Evolutionary conservation across 352 stramenopile species (phyloP).

Genomic region (Phytophthora fragariae): DNA sequence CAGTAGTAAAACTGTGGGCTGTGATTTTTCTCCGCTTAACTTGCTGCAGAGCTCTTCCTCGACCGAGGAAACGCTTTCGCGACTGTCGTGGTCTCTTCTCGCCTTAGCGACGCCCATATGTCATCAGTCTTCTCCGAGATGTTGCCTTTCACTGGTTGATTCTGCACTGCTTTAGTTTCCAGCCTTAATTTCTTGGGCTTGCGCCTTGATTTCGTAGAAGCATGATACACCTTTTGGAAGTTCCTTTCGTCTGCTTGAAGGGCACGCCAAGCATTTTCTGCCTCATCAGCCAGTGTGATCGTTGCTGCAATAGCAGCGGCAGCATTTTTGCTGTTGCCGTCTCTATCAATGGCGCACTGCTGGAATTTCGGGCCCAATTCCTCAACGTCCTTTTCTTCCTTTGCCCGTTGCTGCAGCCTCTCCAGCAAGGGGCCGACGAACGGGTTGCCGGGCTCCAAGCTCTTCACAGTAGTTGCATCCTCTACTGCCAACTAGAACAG

Average conservation of each 20-base stretch:
- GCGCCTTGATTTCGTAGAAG: neutral
- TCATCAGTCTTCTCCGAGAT: conserved; percentile 53
- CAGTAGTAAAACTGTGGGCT: neutral
- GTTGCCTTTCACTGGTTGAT: conserved; percentile 17
- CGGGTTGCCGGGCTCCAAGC: conserved; percentile 56
- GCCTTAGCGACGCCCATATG: conserved; percentile 40
- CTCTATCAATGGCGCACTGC: conserved; percentile 14
- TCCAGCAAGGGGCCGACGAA: conserved; percentile 29
- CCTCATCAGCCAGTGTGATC: conserved; percentile 17
- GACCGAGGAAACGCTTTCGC: conserved; percentile 38
- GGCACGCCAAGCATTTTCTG: conserved; percentile 50
- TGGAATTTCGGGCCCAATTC: conserved; percentile 11
- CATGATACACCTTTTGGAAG: conserved; percentile 34
- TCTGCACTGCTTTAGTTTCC: conserved; percentile 1
- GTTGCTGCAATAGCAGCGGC: neutral
- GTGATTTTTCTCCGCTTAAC: neutral
- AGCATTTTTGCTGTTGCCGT: neutral
- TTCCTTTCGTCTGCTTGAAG: conserved; percentile 64
- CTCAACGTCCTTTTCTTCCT: conserved; percentile 18
- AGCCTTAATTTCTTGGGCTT: conserved; percentile 12
- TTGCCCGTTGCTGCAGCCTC: conserved; percentile 23
- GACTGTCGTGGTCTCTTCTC: conserved; percentile 38
- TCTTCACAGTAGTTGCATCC: conserved; percentile 39
- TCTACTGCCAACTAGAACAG: conserved; percentile 40
- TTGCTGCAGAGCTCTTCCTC: conserved; percentile 5